Evolutionary conservation across 2,329 filamentous ascomycete genomes (phyloP).

Genomic region (Arthrocladium fulminans): DNA sequence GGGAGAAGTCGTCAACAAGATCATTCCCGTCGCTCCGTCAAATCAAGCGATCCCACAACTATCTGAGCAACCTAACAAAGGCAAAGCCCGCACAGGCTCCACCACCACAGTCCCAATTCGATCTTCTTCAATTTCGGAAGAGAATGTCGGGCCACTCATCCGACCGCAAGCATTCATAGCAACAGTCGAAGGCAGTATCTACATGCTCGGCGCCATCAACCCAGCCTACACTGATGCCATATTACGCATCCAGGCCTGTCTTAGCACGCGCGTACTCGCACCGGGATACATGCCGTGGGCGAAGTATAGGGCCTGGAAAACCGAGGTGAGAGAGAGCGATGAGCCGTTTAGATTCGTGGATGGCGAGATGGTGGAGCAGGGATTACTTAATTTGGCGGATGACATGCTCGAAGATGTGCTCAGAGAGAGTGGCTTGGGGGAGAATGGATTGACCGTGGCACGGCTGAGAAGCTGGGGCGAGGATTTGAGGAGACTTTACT

Average conservation of each 20-base stretch:
- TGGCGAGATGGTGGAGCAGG: conserved; percentile 73
- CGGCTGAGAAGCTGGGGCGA: conserved; percentile 20
- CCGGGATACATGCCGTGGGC: conserved; percentile 69
- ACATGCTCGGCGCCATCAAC: conserved; percentile 70
- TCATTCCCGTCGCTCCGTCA: conserved; percentile 62
- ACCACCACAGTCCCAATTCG: neutral
- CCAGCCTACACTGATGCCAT: conserved; percentile 66
- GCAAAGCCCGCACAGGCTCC: conserved; percentile 8
- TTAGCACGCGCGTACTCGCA: conserved; percentile 58
- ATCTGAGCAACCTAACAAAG: conserved; percentile 3
- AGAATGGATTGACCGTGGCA: conserved; percentile 11
- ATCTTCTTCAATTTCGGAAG: neutral
- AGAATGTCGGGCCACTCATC: conserved; percentile 50
- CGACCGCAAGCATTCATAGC: conserved; percentile 77
- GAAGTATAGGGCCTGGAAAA: conserved; percentile 73
- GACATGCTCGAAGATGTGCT: conserved; percentile 47
- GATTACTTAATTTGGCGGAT: conserved; percentile 63
- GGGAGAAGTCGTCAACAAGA: conserved; percentile 88
- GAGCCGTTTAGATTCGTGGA: conserved; percentile 84
- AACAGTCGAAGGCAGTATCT: conserved; percentile 86
- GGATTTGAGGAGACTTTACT: conserved; percentile 21
- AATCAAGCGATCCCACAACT: conserved; percentile 30
- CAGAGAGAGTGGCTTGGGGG: conserved; percentile 26
- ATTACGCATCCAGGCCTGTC: conserved; percentile 65
- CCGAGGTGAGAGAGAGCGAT: conserved; percentile 57